phyloP scores from a whole-genome alignment of 257 asterid species.

The Penstemon eatonii region DNA sequence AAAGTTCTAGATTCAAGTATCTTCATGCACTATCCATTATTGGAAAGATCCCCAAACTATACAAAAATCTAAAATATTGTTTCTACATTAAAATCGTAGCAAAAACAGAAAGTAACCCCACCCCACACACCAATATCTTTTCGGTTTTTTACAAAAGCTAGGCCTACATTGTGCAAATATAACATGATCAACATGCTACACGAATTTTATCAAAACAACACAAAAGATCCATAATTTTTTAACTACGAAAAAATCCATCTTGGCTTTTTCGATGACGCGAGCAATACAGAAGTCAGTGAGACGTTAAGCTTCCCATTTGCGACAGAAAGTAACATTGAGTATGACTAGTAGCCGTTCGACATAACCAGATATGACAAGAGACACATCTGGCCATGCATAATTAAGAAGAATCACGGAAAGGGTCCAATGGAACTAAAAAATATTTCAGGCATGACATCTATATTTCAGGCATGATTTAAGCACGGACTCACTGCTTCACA shows the following conservation, averaged over 20 bases:
- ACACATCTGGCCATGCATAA: not conserved
- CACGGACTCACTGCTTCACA: too few relatives aligned
- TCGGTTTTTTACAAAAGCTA: too few relatives aligned
- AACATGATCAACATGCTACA: not conserved
- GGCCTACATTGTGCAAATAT: too few relatives aligned
- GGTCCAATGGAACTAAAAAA: too few relatives aligned
- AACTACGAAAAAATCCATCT: too few relatives aligned
- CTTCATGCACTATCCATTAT: not conserved
- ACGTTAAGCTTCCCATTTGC: too few relatives aligned
- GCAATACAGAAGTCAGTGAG: too few relatives aligned
- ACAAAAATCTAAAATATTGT: conserved; percentile 6
- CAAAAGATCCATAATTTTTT: not conserved
- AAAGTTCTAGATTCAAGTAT: not conserved
- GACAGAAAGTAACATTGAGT: not conserved
- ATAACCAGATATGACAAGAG: not conserved
- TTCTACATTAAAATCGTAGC: not conserved
- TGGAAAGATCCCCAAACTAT: conserved; percentile 12
- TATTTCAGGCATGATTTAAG: not conserved
- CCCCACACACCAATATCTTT: too few relatives aligned
- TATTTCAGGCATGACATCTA: too few relatives aligned
- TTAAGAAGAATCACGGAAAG: not conserved
- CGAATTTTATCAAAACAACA: not conserved
- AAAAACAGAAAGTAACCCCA: too few relatives aligned
- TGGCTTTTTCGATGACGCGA: too few relatives aligned
- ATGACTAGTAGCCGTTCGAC: not conserved